These are phyloP conservation scores for Paramecium sexaurelia DNA, from an alignment of 73 alveolate species.

Conservation along the genomic window DNA sequence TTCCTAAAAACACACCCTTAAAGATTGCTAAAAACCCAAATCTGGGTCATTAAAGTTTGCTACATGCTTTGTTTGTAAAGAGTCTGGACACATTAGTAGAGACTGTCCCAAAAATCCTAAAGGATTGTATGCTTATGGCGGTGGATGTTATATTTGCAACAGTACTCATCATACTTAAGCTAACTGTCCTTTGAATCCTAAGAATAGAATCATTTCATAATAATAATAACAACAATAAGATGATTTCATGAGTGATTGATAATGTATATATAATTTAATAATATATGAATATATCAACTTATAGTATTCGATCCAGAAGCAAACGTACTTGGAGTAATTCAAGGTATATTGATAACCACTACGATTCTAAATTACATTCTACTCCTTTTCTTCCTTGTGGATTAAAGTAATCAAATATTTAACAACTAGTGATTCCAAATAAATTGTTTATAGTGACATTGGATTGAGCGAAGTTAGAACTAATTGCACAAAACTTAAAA, in stretches of 20 bases:
- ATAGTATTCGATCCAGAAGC: not conserved
- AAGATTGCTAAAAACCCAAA: slow-evolving; percentile 77
- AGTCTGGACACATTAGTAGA: slow-evolving; percentile 80
- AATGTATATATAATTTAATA: not conserved
- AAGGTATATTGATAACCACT: slow-evolving; percentile 23
- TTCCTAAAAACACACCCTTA: slow-evolving; percentile 72
- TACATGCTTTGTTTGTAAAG: slow-evolving; percentile 75
- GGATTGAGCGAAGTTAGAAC: slow-evolving; percentile 52
- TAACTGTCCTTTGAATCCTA: slow-evolving; percentile 78
- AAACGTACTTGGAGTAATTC: slow-evolving; percentile 46
- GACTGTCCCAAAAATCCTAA: slow-evolving; percentile 81
- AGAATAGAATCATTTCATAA: slow-evolving; percentile 31
- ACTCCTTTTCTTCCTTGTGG: slow-evolving; percentile 39
- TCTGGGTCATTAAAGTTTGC: slow-evolving; percentile 77
- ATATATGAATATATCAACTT: slow-evolving; percentile 4
- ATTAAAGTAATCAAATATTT: not conserved
- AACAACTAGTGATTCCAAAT: not conserved
- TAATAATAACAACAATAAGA: slow-evolving; percentile 21
- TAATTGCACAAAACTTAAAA: not conserved
- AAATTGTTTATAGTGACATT: slow-evolving; percentile 40
- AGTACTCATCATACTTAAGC: slow-evolving; percentile 74
- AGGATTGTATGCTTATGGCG: slow-evolving; percentile 79
- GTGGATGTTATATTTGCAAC: slow-evolving; percentile 78
- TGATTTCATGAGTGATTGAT: slow-evolving; percentile 44
- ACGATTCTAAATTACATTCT: slow-evolving; percentile 34